Evolutionary conservation across 2,329 filamentous ascomycete genomes (phyloP).

Genomic region (Aspergillus sp.): DNA sequence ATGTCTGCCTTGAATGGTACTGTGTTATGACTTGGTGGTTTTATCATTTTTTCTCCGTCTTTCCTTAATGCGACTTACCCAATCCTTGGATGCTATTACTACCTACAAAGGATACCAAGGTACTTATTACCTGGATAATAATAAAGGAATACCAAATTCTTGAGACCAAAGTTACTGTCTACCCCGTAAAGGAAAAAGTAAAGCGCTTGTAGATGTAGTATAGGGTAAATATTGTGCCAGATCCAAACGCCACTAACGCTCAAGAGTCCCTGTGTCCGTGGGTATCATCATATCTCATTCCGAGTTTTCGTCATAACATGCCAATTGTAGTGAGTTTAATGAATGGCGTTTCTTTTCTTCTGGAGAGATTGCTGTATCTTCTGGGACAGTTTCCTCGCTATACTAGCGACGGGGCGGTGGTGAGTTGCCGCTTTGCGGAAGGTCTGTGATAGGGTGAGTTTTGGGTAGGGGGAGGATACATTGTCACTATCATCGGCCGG

Average conservation of each 20-base stretch:
- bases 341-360: conserved; percentile 1
- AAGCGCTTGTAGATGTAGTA: background rate
- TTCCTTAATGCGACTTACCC: background rate
- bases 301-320: background rate
- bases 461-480: background rate
- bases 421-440: conserved; percentile 27
- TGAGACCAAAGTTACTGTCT: background rate
- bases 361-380: conserved; percentile 24
- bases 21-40: background rate
- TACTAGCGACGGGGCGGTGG: conserved; percentile 29
- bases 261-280: background rate
- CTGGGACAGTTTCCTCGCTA: conserved; percentile 26
- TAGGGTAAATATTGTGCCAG: background rate
- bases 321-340: background rate
- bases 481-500: background rate
- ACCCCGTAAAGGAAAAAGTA: background rate
- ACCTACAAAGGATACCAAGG: background rate
- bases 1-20: background rate
- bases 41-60: background rate
- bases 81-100: conserved; percentile 1
- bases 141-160: background rate
- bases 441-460: conserved; percentile 13
- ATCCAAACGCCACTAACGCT: background rate
- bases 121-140: background rate
- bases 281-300: conserved; percentile 1